A percentile compares a stretch with the other conserved stretches of the same genome.
These are phyloP conservation scores for Ceratocystis alfenasii DNA, from an alignment of 2,329 filamentous ascomycete species.

Conservation along the genomic window DNA sequence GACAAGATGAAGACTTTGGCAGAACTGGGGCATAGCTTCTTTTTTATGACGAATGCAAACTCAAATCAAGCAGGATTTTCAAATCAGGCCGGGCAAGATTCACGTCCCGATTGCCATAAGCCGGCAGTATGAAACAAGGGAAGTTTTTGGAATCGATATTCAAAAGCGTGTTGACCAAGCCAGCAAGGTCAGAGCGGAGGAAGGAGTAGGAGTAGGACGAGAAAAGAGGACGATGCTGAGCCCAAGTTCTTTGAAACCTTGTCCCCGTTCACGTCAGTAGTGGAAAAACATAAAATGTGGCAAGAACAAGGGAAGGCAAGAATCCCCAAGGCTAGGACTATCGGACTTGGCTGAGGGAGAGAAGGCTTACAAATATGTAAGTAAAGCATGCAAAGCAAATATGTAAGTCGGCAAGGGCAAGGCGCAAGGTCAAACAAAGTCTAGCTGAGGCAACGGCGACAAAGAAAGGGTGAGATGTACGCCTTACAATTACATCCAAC, in stretches of 20 bases:
- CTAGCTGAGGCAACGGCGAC: too few species aligned
- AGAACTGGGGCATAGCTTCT: background rate
- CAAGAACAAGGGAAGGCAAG: background rate
- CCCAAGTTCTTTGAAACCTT: background rate
- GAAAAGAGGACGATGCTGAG: background rate
- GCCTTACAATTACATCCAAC: too few species aligned
- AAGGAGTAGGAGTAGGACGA: background rate
- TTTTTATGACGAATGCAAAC: conserved; percentile 4
- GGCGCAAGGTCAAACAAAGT: background rate
- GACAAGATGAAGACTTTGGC: too few species aligned
- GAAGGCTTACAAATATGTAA: background rate
- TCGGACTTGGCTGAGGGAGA: background rate
- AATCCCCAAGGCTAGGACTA: background rate
- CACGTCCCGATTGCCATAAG: background rate
- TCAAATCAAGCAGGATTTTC: conserved; percentile 8
- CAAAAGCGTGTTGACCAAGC: background rate
- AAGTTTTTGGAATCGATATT: background rate
- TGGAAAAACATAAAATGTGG: background rate
- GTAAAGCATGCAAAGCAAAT: background rate
- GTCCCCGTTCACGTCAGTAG: background rate
- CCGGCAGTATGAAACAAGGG: conserved; percentile 5
- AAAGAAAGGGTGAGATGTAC: too few species aligned
- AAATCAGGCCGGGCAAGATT: background rate
- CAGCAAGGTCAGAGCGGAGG: background rate
- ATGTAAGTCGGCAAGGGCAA: background rate